Base-by-base conservation (phyloP, 306 rosid species). In the Castanospermum australe region DNA sequence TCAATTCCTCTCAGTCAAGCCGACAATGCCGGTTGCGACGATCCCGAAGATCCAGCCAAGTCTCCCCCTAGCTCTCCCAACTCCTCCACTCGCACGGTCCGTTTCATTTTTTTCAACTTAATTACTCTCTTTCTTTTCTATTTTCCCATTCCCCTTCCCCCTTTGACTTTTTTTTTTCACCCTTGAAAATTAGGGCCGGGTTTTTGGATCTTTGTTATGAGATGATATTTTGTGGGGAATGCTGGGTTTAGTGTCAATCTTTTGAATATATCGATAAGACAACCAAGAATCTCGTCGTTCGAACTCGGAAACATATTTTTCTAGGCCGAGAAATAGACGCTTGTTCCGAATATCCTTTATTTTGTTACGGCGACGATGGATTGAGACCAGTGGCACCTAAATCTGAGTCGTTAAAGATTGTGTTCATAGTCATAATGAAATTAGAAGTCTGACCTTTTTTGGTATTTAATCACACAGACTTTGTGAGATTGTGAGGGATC, bases 1-100 rank as follows among this genome's bases (percentile, higher is more conserved):
- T 94, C 96, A 11, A 62, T 90, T 74, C 97, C 98, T 25, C 88
- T 94, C 1, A 94, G 98, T 89, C 98, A 89, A 86, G 87, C 85
- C 36, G 93, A 90, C 8, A 90, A 87, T 85, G 86, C 70, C 32
- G 89, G 88, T 13, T 82, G 69, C 41, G 88, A 72, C 1, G 98
- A 93, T 88, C 97, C 97, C 79, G 97, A 94, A 79, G 97, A 92
- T 87, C 97, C 97, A 13, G 90, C 90, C 67, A 94, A 92, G 79
- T 85, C 93, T 75, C 92, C 96, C 0, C 94, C 97, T 0, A 63
- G 35, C 33, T 92, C 97, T 28, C 92, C 98, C 48, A 92, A 92
- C 57, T 90, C 94, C 41, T 90, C 97, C 67, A 94, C 98, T 78
- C 98, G 96, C 54, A 88, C 86, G 98, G 98, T 93, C 5, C 3